Base-by-base conservation (phyloP, 148 eudicot genomes). In the Talinum fruticosum region DNA sequence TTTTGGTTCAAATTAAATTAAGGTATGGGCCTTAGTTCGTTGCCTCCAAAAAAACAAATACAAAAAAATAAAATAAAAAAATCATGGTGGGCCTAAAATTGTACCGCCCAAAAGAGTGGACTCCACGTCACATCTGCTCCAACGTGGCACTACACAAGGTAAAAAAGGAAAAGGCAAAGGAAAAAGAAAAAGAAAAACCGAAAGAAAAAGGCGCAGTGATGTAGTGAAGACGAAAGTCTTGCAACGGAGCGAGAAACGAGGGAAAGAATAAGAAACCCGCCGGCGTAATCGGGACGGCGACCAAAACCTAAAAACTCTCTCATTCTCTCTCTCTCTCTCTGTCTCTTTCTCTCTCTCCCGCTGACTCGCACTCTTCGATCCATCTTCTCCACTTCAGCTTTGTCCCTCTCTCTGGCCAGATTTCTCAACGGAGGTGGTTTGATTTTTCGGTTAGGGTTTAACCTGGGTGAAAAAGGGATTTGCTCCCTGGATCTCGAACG, bases 231-330 rank as follows among this genome's bases (percentile, higher is more conserved):
- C 23, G 64, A 23, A 24, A 59, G 6, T 6, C 6, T 0, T 6
- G 64, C 2, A 29, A 28, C 14, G 2, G 32, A 62, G 14, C 4
- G 30, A 62, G 30, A 59, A 5, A 59, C 0, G 14, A 8, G 18
- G 30, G 28, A 59, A n/a, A 47, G 30, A 65, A 38, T 5, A 49
- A 65, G 29, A 66, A 76, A 76, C 47, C 28, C 73, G 79, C 65
- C 79, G 79, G 79, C 79, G 79, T 64, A 66, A 68, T 5, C 66
- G 44, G 6, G 64, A 66, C 79, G 62, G 54, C 64, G 64, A 34
- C 54, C 8, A 16, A 4, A 66, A 66, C 1, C 38, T 23, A 61
- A 61, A 61, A 26, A 28, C 66, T 3, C 57, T n/a, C 34, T 51
- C 57, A 16, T 23, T 51, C 53, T 47, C 14, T 47, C 71, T 6